Base-by-base conservation (phyloP, 2,329 filamentous ascomycete genomes). In the Fusarium phyllophilum region DNA sequence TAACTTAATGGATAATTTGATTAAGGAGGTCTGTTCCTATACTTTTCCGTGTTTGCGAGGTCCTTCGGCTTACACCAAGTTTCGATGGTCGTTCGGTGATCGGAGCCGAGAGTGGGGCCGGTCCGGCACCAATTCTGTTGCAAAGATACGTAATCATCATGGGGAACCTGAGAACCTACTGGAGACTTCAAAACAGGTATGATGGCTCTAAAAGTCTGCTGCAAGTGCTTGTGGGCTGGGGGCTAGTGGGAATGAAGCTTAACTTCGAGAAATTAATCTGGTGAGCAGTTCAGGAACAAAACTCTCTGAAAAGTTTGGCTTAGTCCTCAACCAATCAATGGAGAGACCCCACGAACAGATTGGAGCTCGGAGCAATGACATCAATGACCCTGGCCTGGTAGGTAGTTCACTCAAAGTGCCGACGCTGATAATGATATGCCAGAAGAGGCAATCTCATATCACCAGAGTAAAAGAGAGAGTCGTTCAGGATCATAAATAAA, bases 341-440 rank as follows among this genome's bases (percentile, higher is more conserved):
- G 2, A n/a, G 18, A 18, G 51, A n/a, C 3, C 9, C 14, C 14
- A 38, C 24, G 24, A 5, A 8, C 31, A 31, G 5, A 2, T 8
- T 18, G 10, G 17, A 26, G 24, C 26, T 46, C 18, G 36, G 24
- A 39, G 18, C 39, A 11, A 68, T 68, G 65, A 68, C 65, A 68
- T 68, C 65, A 62, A 62, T 34, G 64, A 54, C 31, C 36, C 31
- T 26, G 6, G 8, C 24, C 26, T 26, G 4, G 45, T 8, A 18
- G 26, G n/a, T 18, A 12, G 22, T 39, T 26, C 20, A 26, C 29
- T 63, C 48, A 68, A 55, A 26, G 56, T 68, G 42, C 48, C 52
- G 56, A 56, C 64, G 18, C 7, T 48, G 46, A 24, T 4, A 20
- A 10, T 5, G 17, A 24, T 31, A 36, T 55, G 6, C 48, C 36